Evolutionary conservation across 2,329 filamentous ascomycete species (phyloP), one percentile per base, ranked within the genome.

Genomic region (Lachnellula hyalina): DNA sequence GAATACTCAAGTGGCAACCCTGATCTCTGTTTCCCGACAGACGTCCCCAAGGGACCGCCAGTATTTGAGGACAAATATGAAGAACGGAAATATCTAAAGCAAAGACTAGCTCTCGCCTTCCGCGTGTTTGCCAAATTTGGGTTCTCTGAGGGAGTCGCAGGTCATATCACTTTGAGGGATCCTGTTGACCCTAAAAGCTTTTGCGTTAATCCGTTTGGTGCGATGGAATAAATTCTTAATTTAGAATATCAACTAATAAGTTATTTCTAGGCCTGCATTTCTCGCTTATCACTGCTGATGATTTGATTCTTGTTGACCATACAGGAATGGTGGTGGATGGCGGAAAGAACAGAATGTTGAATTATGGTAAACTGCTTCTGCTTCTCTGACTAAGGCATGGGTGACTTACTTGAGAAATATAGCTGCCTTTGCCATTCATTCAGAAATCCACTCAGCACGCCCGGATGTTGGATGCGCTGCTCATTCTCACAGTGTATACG

Each of bases 221-320:
- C 3, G 36, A 7, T 17, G 14, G 9, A n/a, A 6, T 15, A 6
- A 40, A 17, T 9, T 8, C 28, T 32, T 40, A 3, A 40, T 17
- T 3, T 17, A 2, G 36, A 40, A 17, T 17, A 40, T 40, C 15
- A 40, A 17, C 5, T 40, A 15, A 15, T 15, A 4, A 17, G 34
- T 34, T 19, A 75, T 3, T 69, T 82, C 55, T 70, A 87, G 59
- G 54, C 4, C 35, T 61, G 21, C 56, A 57, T n/a, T 61, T 63
- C n/a, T 58, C 57, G 5, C 52, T 56, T 11, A 52, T 62, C 21
- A 60, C 51, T 47, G 74, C 76, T 0, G 82, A 79, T 0, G 83
- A 87, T 57, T 74, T 89, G 23, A 85, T 88, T 52, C 80, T 79
- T 15, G 83, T 87, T 1, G 75, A 84, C 61, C 75, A 83, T 53